Conservation (phyloP, 2,329 filamentous ascomycete genomes). For the Exophiala sp. region DNA sequence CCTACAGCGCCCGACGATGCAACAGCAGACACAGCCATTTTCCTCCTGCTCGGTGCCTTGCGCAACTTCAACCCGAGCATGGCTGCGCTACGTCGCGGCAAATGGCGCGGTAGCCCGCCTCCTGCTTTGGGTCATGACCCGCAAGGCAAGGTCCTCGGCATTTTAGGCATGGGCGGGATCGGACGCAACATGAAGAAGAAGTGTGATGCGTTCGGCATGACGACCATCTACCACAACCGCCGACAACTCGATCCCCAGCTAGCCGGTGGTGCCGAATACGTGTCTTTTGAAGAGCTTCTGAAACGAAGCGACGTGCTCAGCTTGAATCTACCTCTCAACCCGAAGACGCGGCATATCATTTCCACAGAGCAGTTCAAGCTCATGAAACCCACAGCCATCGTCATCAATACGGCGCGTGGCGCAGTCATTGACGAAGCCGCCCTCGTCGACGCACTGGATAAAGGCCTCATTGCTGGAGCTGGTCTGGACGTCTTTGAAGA, state of each 20-base stretch:
- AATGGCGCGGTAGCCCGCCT: constrained; percentile 58
- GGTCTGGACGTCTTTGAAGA: constrained; percentile 80
- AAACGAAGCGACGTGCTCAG: constrained; percentile 68
- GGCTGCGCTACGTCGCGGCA: constrained; percentile 56
- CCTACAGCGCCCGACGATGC: constrained; percentile 76
- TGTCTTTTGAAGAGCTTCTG: constrained; percentile 68
- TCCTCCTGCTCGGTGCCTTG: constrained; percentile 72
- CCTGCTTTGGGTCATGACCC: constrained; percentile 66
- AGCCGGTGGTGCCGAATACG: constrained; percentile 56
- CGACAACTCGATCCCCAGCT: constrained; percentile 22
- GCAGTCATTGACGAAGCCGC: constrained; percentile 77
- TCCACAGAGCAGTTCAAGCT: constrained; percentile 62
- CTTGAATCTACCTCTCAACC: constrained; percentile 72
- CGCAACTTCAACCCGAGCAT: constrained; percentile 66
- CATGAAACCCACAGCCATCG: constrained; percentile 71
- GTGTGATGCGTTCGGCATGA: constrained; percentile 30
- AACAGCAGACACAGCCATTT: constrained; percentile 75
- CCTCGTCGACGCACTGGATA: constrained; percentile 65
- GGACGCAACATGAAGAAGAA: constrained; percentile 63
- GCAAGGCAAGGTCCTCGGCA: constrained; percentile 69
- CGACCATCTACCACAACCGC: constrained; percentile 30
- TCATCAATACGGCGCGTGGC: constrained; percentile 78
- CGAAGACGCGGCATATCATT: constrained; percentile 69
- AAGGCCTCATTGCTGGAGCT: constrained; percentile 62
- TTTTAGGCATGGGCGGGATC: constrained; percentile 82